Base-by-base conservation (phyloP, 2,329 filamentous ascomycete species). In the Colletotrichum musicola region DNA sequence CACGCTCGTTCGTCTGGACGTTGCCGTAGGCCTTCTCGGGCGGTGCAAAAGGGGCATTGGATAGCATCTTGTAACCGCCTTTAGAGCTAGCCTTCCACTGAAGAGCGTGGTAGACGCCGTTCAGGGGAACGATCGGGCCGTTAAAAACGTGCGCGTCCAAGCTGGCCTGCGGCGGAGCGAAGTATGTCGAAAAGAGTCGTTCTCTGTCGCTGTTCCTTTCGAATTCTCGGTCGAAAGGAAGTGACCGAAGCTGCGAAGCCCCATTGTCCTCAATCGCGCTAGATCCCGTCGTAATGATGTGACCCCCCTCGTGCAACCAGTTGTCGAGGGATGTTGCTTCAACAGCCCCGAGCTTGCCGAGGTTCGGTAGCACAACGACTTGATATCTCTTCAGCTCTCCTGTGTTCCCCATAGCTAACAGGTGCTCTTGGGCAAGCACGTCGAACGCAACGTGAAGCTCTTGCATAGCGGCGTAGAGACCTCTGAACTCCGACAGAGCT, bases 231-330 rank as follows among this genome's bases (percentile, higher is more conserved):
- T 49, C 46, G n/a, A 25, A 20, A 40, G 35, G 35, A 10, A 96
- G 74, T 92, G 93, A 40, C 2, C 13, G 7, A 13, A 40, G 35
- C 13, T 40, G 35, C 9, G 35, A 40, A 13, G 13, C 35, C 2
- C 4, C 35, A 13, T 40, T 4, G 7, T 40, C 22, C 13, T 20
- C 60, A n/a, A 68, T 44, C 13, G 59, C 71, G n/a, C 70, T 35
- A 1, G 51, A 55, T 7, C 16, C 71, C 3, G 70, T 72, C 12
- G 56, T 60, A 22, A 72, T 57, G 14, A 73, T 46, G 22, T 25
- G 55, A 20, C 71, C 71, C 2, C 71, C 71, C 1, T 22, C 38
- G 5, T 20, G 44, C 13, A 69, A 58, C 68, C 66, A 72, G 16
- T 64, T 60, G 42, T 72, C 66, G 25, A 73, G 40, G 22, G 22